Percentiles rank a stretch among this genome's conserved stretches.
phyloP scores from a whole-genome alignment of 805 yeast species.

The Lipomyces yamanashiensis region DNA sequence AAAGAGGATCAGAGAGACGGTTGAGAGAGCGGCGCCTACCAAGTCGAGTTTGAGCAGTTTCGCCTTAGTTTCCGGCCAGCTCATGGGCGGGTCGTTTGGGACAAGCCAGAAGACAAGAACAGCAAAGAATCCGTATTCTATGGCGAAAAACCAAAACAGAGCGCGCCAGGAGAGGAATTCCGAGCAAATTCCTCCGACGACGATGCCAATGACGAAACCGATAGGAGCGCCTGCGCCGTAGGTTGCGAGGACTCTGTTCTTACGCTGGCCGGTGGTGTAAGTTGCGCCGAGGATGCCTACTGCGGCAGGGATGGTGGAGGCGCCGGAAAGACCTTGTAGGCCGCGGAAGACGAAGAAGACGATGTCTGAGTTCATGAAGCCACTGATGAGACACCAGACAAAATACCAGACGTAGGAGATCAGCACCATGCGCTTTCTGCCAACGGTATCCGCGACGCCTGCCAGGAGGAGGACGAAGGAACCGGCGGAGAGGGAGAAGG shows the following conservation, averaged over 20 bases:
- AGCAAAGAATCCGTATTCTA: conserved; percentile 45
- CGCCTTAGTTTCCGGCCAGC: conserved; percentile 44
- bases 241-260: conserved; percentile 39
- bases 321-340: conserved; percentile 51
- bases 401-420: conserved; percentile 46
- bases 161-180: conserved; percentile 51
- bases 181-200: conserved; percentile 53
- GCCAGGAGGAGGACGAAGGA: conserved; percentile 53
- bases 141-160: conserved; percentile 50
- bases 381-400: conserved; percentile 46
- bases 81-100: conserved; percentile 50
- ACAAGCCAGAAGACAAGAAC: conserved; percentile 38
- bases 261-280: conserved; percentile 39
- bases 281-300: conserved; percentile 51
- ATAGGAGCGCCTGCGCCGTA: conserved; percentile 56
- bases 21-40: conserved; percentile 51
- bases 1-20: conserved; percentile 50
- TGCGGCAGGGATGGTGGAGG: conserved; percentile 54
- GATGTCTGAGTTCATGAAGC: conserved; percentile 42
- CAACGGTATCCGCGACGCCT: conserved; percentile 52
- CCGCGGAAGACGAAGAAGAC: conserved; percentile 51
- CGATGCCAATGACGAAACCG: conserved; percentile 51
- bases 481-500: conserved; percentile 52
- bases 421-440: conserved; percentile 50
- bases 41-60: conserved; percentile 49